phyloP scores from a whole-genome alignment of 1,284 basidiomycete genomes.

The Rhodotorula sp. region DNA sequence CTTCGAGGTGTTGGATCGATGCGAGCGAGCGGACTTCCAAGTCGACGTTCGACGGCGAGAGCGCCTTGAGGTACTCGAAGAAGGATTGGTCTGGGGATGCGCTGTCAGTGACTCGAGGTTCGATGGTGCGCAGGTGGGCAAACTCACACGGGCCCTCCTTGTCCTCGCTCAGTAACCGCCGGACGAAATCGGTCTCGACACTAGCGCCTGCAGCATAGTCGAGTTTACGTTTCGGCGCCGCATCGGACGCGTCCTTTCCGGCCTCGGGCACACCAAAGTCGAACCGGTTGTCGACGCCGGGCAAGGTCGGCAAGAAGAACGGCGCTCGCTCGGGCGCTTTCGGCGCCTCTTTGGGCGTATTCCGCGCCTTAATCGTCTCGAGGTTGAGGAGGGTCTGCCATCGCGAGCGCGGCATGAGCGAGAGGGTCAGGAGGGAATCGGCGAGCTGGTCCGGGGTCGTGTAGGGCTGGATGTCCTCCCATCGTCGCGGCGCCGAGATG shows the following conservation, averaged over 20 bases:
- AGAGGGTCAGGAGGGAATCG: conserved; percentile 84
- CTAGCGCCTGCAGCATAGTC: conserved; percentile 58
- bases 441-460: conserved; percentile 80
- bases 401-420: conserved; percentile 82
- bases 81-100: conserved; percentile 66
- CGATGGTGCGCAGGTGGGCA: no score
- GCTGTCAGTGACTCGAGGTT: conserved; percentile 2
- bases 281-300: conserved; percentile 78
- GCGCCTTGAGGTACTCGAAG: conserved; percentile 79
- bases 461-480: conserved; percentile 59
- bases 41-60: conserved; percentile 88
- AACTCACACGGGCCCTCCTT: conserved; percentile 67
- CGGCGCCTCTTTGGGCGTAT: conserved; percentile 93
- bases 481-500: conserved; percentile 27
- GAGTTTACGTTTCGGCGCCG: conserved; percentile 56
- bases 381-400: conserved; percentile 97
- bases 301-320: conserved; percentile 91
- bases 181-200: conserved; percentile 71
- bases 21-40: conserved; percentile 77
- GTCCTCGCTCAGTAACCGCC: conserved; percentile 62
- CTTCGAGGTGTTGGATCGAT: conserved; percentile 58
- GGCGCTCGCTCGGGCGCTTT: conserved; percentile 94
- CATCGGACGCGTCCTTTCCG: conserved; percentile 48
- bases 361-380: conserved; percentile 90
- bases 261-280: conserved; percentile 53